Percentiles rank a stretch among this genome's conserved stretches.
Evolutionary conservation across 441 rosid species (phyloP).

Genomic region (Adansonia rubrostipa): DNA sequence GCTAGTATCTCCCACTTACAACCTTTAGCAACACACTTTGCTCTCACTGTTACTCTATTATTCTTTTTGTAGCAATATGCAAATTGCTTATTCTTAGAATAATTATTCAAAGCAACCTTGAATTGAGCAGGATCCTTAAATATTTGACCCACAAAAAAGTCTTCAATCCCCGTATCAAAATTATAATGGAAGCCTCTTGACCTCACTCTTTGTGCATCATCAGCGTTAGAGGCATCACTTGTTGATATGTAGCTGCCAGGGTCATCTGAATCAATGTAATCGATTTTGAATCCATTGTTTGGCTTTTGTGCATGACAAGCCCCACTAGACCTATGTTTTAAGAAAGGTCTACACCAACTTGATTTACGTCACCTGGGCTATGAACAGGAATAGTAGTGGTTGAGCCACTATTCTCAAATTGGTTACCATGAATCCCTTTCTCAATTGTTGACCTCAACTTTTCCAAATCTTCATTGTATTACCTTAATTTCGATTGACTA

Average conservation of each 20-base stretch:
- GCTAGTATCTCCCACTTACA: not conserved
- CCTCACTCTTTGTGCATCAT: not conserved
- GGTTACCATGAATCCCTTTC: not conserved
- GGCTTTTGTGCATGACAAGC: too few relatives aligned
- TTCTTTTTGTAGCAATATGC: not conserved
- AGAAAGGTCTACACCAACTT: not conserved
- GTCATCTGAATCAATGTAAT: not conserved
- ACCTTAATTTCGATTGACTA: too few relatives aligned
- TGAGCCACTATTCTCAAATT: too few relatives aligned
- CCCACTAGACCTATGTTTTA: not conserved
- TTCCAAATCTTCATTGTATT: too few relatives aligned
- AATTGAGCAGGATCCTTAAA: not conserved
- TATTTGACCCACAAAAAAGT: not conserved
- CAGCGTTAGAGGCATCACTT: not conserved
- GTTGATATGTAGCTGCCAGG: not conserved
- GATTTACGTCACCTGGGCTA: not conserved
- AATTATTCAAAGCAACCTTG: not conserved
- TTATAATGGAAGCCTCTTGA: not conserved
- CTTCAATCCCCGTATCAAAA: not conserved
- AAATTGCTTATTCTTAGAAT: not conserved
- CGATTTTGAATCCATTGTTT: too few relatives aligned
- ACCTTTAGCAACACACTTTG: not conserved
- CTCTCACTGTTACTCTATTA: not conserved
- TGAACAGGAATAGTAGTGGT: not conserved
- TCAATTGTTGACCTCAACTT: too few relatives aligned